Evolutionary conservation across 306 rosid species (phyloP), one percentile per base, ranked within the genome.

Genomic region (Comarum palustre): DNA sequence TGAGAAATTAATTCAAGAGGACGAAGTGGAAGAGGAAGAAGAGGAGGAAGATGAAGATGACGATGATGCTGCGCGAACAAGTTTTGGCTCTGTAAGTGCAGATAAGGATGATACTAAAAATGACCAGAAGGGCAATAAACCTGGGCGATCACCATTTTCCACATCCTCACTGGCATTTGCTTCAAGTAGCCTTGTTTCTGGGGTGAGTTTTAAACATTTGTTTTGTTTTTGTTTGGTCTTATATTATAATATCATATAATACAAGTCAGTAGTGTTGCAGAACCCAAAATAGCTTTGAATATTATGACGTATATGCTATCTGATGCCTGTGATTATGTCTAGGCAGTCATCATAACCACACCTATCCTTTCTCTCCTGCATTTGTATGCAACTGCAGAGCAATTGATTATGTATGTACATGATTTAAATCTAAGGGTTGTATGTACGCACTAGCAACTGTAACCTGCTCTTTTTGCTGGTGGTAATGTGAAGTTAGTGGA

Each of bases 71-170:
- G 82, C 84, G 52, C 90, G 86, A 24, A 86, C 98, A 62, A 93
- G 97, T 88, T 91, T 93, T 81, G 98, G 97, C 34, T 84, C 96
- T 25, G 87, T 78, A 77, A n/a, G 36, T 25, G 41, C 52, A 0
- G 84, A 84, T 75, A 87, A 82, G 71, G 87, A 83, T 62, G 75
- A 68, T 48, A 70, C 75, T 19, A 79, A 80, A 77, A 84, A 80
- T 78, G 73, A 58, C 65, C 84, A 59, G 72, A 84, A 78, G 81
- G 87, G 81, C 73, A 86, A 86, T 80, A 80, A 80, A 63, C 92
- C 92, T 24, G 80, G 92, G 61, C 77, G 75, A 63, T 78, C 95
- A 27, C 95, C 98, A 66, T 94, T 91, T 89, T 91, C 97, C 71
- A n/a, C 96, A 39, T 65, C 89, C 59, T 89, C 98, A 67, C 80